phyloP scores from a whole-genome alignment of 495 filamentous ascomycete genomes.

The Neurospora sp. region DNA sequence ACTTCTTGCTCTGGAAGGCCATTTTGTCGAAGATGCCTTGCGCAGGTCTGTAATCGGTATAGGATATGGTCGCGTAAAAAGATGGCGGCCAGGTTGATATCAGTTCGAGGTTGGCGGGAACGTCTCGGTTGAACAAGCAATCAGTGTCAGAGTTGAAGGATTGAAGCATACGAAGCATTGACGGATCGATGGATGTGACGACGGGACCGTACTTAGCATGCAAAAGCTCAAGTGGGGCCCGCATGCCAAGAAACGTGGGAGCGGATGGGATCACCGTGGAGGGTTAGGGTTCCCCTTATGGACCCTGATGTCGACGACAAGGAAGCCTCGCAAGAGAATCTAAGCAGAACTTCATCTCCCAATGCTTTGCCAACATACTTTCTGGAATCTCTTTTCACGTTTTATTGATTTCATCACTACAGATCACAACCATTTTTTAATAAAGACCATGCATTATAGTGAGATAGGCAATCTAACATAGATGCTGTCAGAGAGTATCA shows the following conservation, averaged over 20 bases:
- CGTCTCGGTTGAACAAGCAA: neutral
- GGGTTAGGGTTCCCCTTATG: constrained; percentile 7
- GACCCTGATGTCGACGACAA: neutral
- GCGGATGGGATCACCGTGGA: neutral
- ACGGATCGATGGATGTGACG: neutral
- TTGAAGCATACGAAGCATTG: neutral
- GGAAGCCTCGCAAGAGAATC: neutral
- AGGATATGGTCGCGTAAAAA: neutral
- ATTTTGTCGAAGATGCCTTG: constrained; percentile 32
- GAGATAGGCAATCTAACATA: neutral
- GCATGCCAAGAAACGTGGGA: neutral
- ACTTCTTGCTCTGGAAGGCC: constrained; percentile 70
- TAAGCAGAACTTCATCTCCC: neutral
- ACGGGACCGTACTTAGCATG: neutral
- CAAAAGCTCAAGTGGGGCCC: neutral
- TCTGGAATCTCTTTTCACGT: too few species aligned
- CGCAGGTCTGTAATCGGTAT: neutral
- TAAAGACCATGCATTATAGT: too few species aligned
- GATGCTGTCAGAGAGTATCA: too few species aligned
- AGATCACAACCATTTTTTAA: too few species aligned
- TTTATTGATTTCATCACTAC: too few species aligned
- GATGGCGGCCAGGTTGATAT: neutral
- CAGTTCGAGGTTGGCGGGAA: neutral
- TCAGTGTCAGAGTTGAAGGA: neutral
- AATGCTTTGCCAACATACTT: too few species aligned